A percentile compares a stretch with the other conserved stretches of the same genome.
These are phyloP conservation scores for Thelonectria rubi DNA, from an alignment of 2,329 filamentous ascomycete genomes.

Conservation along the genomic window DNA sequence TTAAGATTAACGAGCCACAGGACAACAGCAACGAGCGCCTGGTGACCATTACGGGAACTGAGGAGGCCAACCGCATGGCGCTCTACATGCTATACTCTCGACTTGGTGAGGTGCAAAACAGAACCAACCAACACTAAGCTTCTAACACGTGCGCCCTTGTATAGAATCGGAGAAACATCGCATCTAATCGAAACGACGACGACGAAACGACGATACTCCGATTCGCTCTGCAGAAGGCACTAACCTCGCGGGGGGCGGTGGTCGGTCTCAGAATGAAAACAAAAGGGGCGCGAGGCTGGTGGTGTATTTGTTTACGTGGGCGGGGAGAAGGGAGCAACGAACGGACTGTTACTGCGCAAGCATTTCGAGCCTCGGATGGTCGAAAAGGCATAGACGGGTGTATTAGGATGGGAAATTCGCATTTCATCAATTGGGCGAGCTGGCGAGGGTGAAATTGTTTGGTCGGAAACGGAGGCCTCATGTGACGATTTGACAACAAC, in stretches of 20 bases:
- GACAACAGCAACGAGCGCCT: slow-evolving; percentile 98
- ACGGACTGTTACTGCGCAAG: slow-evolving; percentile 15
- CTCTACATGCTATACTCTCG: slow-evolving; percentile 98
- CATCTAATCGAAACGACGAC: slow-evolving; percentile 43
- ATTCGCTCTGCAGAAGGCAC: slow-evolving; percentile 17
- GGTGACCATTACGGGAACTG: slow-evolving; percentile 96
- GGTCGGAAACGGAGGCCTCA: slow-evolving; percentile 30
- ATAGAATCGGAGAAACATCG: slow-evolving; percentile 58
- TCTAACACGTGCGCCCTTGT: slow-evolving; percentile 41
- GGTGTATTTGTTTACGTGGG: slow-evolving; percentile 22
- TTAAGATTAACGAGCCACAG: slow-evolving; percentile 99
- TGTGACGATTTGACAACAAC: slow-evolving; percentile 31
- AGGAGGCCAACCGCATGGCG: slow-evolving; percentile 99
- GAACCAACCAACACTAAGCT: slow-evolving; percentile 33
- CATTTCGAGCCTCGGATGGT: slow-evolving; percentile 20
- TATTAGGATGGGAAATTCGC: slow-evolving; percentile 43
- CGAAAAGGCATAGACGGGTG: slow-evolving; percentile 44
- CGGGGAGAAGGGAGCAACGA: slow-evolving; percentile 3
- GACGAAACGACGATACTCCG: slow-evolving; percentile 28
- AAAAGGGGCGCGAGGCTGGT: slow-evolving; percentile 30
- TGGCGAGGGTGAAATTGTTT: slow-evolving; percentile 38
- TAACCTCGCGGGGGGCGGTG: slow-evolving; percentile 20
- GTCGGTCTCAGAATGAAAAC: slow-evolving; percentile 23
- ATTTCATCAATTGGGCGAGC: slow-evolving; percentile 41
- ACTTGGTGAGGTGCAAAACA: slow-evolving; percentile 73